Conservation (phyloP, 164 flowering plant species). For the Macadamia tetraphylla region DNA sequence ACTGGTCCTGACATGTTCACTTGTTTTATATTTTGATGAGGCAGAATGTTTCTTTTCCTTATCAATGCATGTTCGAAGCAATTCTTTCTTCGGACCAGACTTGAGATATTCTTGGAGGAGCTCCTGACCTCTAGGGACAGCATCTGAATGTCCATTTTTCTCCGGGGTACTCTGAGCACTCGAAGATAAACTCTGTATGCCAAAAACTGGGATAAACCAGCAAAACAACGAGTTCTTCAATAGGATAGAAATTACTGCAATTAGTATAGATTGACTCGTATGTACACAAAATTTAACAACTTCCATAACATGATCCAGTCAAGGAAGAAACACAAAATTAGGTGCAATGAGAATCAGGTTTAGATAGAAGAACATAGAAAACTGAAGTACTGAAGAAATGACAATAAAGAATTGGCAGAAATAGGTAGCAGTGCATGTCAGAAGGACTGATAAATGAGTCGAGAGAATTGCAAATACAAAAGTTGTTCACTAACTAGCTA, state of each 20-base stretch:
- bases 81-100: constrained; percentile 49
- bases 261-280: neutral
- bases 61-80: constrained; percentile 34
- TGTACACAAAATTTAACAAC: neutral
- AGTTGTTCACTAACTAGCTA: too few relatives aligned
- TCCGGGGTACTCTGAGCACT: constrained; percentile 69
- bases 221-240: neutral
- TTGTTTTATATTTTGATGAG: constrained; percentile 44
- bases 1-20: constrained; percentile 42
- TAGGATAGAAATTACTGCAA: neutral
- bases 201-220: constrained; percentile 37
- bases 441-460: neutral
- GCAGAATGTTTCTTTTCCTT: constrained; percentile 45
- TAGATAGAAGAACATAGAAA: neutral
- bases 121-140: constrained; percentile 55
- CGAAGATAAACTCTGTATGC: constrained; percentile 52
- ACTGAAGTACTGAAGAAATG: neutral
- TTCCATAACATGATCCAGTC: too few relatives aligned
- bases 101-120: constrained; percentile 49
- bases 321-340: neutral
- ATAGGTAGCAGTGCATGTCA: neutral
- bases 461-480: neutral
- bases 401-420: neutral
- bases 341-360: neutral
- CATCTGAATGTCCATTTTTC: constrained; percentile 47